Evolutionary conservation across 305 asterid genomes (phyloP), one percentile per base, ranked within the genome.

Genomic region (Fraxinus albicans): DNA sequence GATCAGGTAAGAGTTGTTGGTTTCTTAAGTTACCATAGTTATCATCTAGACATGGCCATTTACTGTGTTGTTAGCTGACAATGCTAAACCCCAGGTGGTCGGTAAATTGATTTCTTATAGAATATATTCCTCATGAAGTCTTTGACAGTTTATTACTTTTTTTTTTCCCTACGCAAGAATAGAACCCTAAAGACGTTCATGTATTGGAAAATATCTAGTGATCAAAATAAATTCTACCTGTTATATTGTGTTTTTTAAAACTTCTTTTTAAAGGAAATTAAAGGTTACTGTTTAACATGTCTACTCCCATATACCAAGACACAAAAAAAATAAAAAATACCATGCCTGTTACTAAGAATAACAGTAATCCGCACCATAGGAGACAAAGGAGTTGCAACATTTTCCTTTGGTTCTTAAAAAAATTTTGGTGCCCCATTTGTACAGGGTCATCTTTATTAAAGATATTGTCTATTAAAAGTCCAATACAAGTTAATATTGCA

Each of bases 1-100:
- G 76, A 88, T 88, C 98, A 89, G 99, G 98, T 91, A 84, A 17
- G 29, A 2, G 31, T 42, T 77, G 80, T 70, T 53, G 58, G 73
- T 47, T 36, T 81, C 25, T 27, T 67, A 9, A 67, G 36, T 72
- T 36, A 23, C 76, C 53, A 21, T 9, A 29, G 38, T 29, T 69
- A 10, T 3, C 75, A 69, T 69, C 75, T 29, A 29, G 38, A 27
- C 29, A 58, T 19, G 27, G 10, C 69, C 69, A 58, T 58, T 58
- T 58, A 6, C 69, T 58, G 12, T 19, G 9, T 19, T 58, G 69
- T 19, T 58, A 6, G 27, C 4, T 0, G 12, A 58, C 69, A 58
- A 19, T 2, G 69, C 29, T 19, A 58, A 58, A 58, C 27, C 69
- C 29, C 69, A 19, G 4, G 12, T 19, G 27, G 25, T 58, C 4